Evolutionary conservation across 257 asterid genomes (phyloP), one percentile per base, ranked within the genome.

Genomic region (Solanum clarkiae): DNA sequence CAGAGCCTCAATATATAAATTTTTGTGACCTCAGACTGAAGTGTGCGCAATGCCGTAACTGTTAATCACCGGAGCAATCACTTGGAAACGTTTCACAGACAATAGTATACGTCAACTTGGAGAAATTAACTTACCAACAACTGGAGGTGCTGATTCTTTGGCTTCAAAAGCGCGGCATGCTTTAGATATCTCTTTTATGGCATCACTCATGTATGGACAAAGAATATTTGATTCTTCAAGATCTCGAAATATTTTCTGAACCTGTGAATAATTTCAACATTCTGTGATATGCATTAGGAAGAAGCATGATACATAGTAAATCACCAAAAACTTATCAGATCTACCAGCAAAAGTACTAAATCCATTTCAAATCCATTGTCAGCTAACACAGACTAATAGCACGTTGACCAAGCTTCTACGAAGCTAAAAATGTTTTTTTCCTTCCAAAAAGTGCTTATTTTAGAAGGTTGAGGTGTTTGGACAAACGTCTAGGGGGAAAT

Each of bases 191-290:
- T 95, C 98, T 89, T 90, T 91, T 85, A 96, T 90, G 80, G 97
- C 95, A 90, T 92, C 94, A 83, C 90, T 91, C 97, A 95, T 90
- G 89, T 89, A 92, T 29, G 97, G 97, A 55, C 91, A 87, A 69
- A 96, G 97, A 87, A 94, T 93, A 87, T 93, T 94, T 82, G 97
- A 93, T 79, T 94, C 98, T 89, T 96, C 98, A 84, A 96, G 93
- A 84, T 92, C 98, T 75, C 90, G 94, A 84, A 96, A 95, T 84
- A 97, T 87, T 86, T 87, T 87, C 82, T 91, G 94, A 86, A 96
- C 98, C 99, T 96, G 91, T 53, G 81, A n/a, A 68, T 72, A 86
- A 71, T 66, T 59, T 69, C 15, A 55, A 60, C 59, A 66, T 66
- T 82, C 44, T 47, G 57, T 65, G 18, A 62, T 24, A 53, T 24